Evolutionary conservation across 2,329 filamentous ascomycete genomes (phyloP).

Genomic region (Neofusicoccum ribis): DNA sequence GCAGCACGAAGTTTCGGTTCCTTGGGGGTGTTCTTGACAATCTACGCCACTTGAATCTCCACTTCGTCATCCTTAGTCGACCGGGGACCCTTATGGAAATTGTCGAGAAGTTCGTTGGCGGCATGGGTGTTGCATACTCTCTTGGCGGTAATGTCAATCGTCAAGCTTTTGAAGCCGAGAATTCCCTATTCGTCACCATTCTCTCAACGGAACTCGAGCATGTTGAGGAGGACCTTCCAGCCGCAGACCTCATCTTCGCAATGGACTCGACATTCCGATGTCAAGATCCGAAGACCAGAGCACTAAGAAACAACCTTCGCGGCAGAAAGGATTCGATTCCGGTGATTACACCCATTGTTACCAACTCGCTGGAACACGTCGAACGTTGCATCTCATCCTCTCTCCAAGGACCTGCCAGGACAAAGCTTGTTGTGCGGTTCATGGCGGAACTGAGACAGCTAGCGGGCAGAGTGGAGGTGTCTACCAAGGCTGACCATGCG

Average conservation of each 20-base stretch:
- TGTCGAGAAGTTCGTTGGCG: constrained; percentile 33
- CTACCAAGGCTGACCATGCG: constrained; percentile 27
- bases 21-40: constrained; percentile 32
- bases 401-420: constrained; percentile 17
- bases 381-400: constrained; percentile 37
- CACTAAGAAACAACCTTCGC: constrained; percentile 1
- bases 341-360: constrained; percentile 43
- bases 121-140: constrained; percentile 21
- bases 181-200: constrained; percentile 18
- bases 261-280: constrained; percentile 35
- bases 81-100: constrained; percentile 32
- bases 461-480: constrained; percentile 35
- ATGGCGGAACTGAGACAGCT: constrained; percentile 35
- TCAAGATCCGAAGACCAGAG: background rate
- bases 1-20: constrained; percentile 39
- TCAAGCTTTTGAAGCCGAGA: background rate
- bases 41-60: constrained; percentile 26
- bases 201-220: constrained; percentile 2
- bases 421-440: constrained; percentile 40
- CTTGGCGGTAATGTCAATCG: constrained; percentile 19
- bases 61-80: constrained; percentile 32
- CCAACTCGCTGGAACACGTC: constrained; percentile 46
- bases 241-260: constrained; percentile 43
- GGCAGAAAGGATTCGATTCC: constrained; percentile 24
- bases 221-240: constrained; percentile 23